Evolutionary conservation across 2,329 filamentous ascomycete genomes (phyloP).

Genomic region (Nemania diffusa): DNA sequence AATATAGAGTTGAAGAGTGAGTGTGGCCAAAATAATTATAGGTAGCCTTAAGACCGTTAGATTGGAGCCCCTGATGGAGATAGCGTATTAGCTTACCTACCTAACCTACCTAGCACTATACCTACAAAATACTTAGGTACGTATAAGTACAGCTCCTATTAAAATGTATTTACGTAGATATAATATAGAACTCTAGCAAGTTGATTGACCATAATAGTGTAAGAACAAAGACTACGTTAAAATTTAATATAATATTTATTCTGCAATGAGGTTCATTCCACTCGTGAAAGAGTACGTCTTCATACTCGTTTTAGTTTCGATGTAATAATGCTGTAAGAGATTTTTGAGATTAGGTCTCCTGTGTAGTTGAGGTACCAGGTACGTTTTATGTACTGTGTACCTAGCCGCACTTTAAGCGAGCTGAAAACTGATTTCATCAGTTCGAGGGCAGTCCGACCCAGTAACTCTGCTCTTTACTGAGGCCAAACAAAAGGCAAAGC

Average conservation of each 20-base stretch:
- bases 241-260: background rate
- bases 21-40: too few relatives aligned
- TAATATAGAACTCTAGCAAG: background rate
- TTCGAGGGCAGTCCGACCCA: background rate
- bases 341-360: background rate
- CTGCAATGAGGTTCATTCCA: background rate
- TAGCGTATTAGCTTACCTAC: too few relatives aligned
- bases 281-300: background rate
- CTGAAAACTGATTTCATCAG: constrained; percentile 9
- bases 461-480: too few relatives aligned
- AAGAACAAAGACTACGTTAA: background rate
- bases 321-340: background rate
- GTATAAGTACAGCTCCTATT: background rate
- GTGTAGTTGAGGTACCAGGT: background rate
- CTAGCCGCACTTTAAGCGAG: constrained; percentile 22
- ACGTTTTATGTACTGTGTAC: too few relatives aligned
- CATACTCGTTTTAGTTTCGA: background rate
- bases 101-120: too few relatives aligned
- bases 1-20: too few relatives aligned
- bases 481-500: background rate
- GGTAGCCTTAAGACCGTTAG: too few relatives aligned
- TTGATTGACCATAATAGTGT: background rate
- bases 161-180: too few relatives aligned
- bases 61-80: too few relatives aligned
- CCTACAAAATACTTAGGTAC: background rate